Conservation (phyloP, 164 flowering plant species). For the Amborella trichopoda region DNA sequence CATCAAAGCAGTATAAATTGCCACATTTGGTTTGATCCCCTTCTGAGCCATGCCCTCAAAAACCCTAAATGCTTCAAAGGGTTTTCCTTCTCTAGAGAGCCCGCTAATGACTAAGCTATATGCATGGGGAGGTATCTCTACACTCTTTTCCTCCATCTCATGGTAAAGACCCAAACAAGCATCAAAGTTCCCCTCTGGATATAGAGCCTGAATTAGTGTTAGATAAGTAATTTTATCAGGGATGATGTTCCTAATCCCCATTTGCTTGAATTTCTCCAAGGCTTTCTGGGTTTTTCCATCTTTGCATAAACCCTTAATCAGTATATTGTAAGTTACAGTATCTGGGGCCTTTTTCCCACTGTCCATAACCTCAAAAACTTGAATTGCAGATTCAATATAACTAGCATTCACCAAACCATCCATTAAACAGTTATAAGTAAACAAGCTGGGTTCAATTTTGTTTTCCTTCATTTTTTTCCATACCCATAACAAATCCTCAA, state of each 20-base stretch:
- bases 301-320: conserved; percentile 88
- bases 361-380: conserved; percentile 69
- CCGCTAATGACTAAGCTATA: conserved; percentile 79
- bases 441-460: conserved; percentile 70
- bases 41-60: conserved; percentile 46
- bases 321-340: conserved; percentile 70
- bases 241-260: conserved; percentile 44
- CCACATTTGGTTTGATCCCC: conserved; percentile 57
- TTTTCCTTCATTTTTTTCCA: conserved; percentile 82
- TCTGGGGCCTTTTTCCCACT: conserved; percentile 57
- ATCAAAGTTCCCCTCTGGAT: conserved; percentile 42
- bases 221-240: conserved; percentile 73
- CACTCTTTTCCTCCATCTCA: conserved; percentile 75
- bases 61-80: conserved; percentile 46
- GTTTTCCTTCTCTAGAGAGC: conserved; percentile 63
- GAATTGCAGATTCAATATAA: conserved; percentile 68
- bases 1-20: conserved; percentile 70
- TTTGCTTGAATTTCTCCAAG: conserved; percentile 43
- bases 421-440: conserved; percentile 62
- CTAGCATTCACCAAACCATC: conserved; percentile 75
- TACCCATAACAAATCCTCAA: conserved; percentile 90
- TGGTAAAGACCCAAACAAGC: conserved; percentile 62
- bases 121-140: conserved; percentile 78
- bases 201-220: conserved; percentile 69
- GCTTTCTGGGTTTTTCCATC: conserved; percentile 53